Base-by-base conservation (phyloP, 495 filamentous ascomycete genomes). In the Daldinia vernicosa region DNA sequence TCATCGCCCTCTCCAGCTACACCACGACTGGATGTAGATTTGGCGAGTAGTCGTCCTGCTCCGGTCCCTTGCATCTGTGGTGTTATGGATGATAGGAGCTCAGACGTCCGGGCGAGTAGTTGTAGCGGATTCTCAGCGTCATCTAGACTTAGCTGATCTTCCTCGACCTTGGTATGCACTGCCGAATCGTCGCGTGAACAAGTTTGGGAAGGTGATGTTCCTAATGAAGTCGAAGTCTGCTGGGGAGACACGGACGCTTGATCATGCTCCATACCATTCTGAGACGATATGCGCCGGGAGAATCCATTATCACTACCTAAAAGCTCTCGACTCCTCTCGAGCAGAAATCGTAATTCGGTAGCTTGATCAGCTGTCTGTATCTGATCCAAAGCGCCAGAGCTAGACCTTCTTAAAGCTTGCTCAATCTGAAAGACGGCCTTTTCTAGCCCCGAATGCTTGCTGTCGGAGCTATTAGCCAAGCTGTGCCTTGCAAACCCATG, bases 51-150 rank as follows among this genome's bases (percentile, higher is more conserved):
- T 1, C 61, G 67, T 14, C 63, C 52, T 17, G 32, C 47, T 1
- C 66, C 53, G 14, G 66, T 33, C 22, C 66, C 56, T 52, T 68
- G 62, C 24, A 14, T 26, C 24, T 74, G 67, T 0, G 78, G 66
- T 32, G 79, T 78, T 32, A 87, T 85, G 4, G 86, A 87, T 8
- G 88, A 80, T 56, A 89, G 86, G 35, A 91, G 81, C 75, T 92
- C 89, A 6, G 90, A 91, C 0, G 90, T 90, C 19, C 89, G 82
- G 3, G 90, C 90, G 22, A 92, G 84, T 1, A 92, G 76, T 72
- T 92, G 90, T 9, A 92, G 77, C 0, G 90, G 90, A 64, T 92
- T 92, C 70, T 92, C 90, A 17, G 90, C 90, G 78, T 92, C 90
- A 66, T 91, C 90, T 5, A 92, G 74, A 26, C 87, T 85, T 12